These are phyloP conservation scores for Rhodotorula mucilaginosa DNA, from an alignment of 1,284 basidiomycete species.

Conservation along the genomic window DNA sequence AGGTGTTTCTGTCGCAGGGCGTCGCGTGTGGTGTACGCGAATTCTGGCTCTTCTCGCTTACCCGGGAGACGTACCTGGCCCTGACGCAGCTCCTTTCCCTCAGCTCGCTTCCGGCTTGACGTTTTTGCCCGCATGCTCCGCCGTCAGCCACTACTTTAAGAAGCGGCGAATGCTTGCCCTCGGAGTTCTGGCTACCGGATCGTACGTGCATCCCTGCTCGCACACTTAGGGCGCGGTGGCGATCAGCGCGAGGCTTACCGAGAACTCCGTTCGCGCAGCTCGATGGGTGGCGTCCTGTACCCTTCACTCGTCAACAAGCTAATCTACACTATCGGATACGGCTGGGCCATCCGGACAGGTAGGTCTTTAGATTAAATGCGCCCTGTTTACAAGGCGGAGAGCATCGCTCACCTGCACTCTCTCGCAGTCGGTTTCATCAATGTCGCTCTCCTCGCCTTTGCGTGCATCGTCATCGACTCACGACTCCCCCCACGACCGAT, in stretches of 20 bases:
- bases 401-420: background rate
- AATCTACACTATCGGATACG: slow-evolving; percentile 34
- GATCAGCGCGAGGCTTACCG: background rate
- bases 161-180: slow-evolving; percentile 37
- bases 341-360: slow-evolving; percentile 35
- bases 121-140: slow-evolving; percentile 40
- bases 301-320: slow-evolving; percentile 27
- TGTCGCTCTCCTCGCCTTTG: slow-evolving; percentile 34
- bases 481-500: slow-evolving; percentile 40
- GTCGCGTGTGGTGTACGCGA: slow-evolving; percentile 31
- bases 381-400: background rate
- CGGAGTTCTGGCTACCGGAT: slow-evolving; percentile 42
- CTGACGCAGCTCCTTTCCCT: background rate
- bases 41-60: background rate
- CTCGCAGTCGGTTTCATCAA: slow-evolving; percentile 36
- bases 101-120: slow-evolving; percentile 37
- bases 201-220: slow-evolving; percentile 10
- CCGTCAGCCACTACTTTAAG: slow-evolving; percentile 40
- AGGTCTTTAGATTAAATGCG: slow-evolving; percentile 1
- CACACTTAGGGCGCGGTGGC: too few relatives aligned
- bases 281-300: slow-evolving; percentile 23
- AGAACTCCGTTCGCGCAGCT: background rate
- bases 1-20: slow-evolving; percentile 39
- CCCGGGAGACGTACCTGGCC: too few relatives aligned
- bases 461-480: slow-evolving; percentile 31